A percentile compares a stretch with the other conserved stretches of the same genome.
Conservation (phyloP, 2,329 filamentous ascomycete species). For the Diplodia corticola region DNA sequence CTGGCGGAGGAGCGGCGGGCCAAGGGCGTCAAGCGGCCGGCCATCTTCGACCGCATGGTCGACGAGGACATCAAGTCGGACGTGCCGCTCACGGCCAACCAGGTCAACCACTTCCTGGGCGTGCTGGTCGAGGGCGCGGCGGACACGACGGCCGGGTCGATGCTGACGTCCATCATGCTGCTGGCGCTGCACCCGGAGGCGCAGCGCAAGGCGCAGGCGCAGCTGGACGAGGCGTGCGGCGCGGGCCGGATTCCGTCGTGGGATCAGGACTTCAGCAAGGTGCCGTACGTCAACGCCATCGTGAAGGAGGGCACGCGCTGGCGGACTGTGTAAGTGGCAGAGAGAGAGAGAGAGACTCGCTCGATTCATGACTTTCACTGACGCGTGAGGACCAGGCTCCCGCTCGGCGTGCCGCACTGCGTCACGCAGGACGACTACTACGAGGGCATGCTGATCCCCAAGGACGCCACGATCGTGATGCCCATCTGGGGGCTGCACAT, state of each 20-base stretch:
- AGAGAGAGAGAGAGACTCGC: too few relatives aligned
- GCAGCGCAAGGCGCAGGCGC: conserved; percentile 31
- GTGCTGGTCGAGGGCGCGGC: conserved; percentile 40
- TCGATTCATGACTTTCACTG: too few relatives aligned
- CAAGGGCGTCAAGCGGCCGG: conserved; percentile 23
- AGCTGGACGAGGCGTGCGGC: conserved; percentile 29
- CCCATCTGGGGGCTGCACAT: conserved; percentile 41
- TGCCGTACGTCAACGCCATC: conserved; percentile 36
- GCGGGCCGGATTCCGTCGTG: conserved; percentile 29
- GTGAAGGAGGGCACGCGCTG: conserved; percentile 40
- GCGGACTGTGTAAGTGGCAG: conserved; percentile 34
- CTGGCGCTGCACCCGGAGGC: conserved; percentile 33
- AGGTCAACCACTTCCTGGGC: conserved; percentile 42
- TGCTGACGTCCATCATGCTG: conserved; percentile 38
- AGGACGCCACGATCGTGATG: conserved; percentile 41
- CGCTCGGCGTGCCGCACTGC: conserved; percentile 28
- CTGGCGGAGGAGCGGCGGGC: conserved; percentile 23
- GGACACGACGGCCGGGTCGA: conserved; percentile 39
- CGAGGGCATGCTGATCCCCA: conserved; percentile 45
- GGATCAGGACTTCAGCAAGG: conserved; percentile 29
- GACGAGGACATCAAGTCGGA: conserved; percentile 24
- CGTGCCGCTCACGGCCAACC: conserved; percentile 6
- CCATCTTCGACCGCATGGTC: conserved; percentile 24
- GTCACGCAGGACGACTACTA: conserved; percentile 37
- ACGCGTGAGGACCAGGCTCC: too few relatives aligned